Conservation (phyloP, 2,329 filamentous ascomycete species). For the Colletotrichum cuscutae region DNA sequence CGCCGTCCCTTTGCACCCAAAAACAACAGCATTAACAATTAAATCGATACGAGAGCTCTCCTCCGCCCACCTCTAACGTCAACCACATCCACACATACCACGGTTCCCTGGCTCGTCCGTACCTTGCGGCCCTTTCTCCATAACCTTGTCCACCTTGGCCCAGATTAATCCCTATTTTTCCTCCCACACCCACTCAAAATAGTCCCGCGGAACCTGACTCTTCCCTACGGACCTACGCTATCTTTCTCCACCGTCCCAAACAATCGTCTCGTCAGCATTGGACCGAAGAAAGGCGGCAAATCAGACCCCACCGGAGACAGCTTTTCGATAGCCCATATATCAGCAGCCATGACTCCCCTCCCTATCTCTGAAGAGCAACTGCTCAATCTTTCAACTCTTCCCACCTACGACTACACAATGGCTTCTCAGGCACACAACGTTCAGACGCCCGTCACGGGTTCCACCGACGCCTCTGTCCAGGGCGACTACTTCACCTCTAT, state of each 20-base stretch:
- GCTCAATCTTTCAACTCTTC: conserved; percentile 38
- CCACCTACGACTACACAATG: conserved; percentile 32
- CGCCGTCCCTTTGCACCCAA: not conserved
- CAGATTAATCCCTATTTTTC: not conserved
- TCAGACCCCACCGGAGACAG: conserved; percentile 15
- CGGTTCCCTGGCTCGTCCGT: not conserved
- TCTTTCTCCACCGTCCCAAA: conserved; percentile 23
- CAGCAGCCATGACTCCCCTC: conserved; percentile 28
- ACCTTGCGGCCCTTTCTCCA: conserved; percentile 4
- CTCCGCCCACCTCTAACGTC: not conserved
- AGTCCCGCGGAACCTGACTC: conserved; percentile 11
- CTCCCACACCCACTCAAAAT: conserved; percentile 1
- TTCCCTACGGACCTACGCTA: conserved; percentile 2
- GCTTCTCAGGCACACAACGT: conserved; percentile 5
- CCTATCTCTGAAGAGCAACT: conserved; percentile 35
- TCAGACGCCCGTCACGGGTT: conserved; percentile 23
- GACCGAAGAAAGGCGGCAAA: conserved; percentile 18
- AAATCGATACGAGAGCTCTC: not conserved
- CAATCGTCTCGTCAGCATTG: conserved; percentile 27
- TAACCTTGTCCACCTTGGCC: not conserved
- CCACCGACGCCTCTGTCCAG: conserved; percentile 23
- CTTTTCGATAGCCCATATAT: not conserved
- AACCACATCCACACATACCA: not conserved
- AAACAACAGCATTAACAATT: not conserved
- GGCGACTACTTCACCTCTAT: conserved; percentile 25